Evolutionary conservation across 176 grass and related monocot species (phyloP), one percentile per base, ranked within the genome.

Genomic region (Elaeis guineensis): DNA sequence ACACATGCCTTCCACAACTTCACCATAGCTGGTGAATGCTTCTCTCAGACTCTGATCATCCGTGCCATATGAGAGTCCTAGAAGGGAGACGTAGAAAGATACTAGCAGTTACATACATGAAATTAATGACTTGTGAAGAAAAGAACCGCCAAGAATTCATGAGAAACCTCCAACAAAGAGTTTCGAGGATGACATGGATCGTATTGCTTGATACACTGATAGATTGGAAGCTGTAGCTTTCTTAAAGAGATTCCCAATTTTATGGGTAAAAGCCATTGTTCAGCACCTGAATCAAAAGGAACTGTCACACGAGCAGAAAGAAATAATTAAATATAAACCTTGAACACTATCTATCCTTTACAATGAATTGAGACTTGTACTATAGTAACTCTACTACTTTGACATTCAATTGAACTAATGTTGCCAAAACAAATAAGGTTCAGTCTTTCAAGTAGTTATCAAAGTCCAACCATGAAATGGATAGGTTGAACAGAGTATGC

Each of bases 151-250:
- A 54, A 1, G 49, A 30, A 17, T 5, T 1, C 21, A 26, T 65
- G 30, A 2, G 49, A 29, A 5, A 98, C 94, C 87, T 80, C 88
- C 94, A 58, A 92, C 25, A 59, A 98, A 92, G 16, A 92, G 54
- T 81, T 93, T 98, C 25, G 94, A 92, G 22, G 90, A 86, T 59
- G 93, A 92, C 94, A 98, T 98, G 82, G 76, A 98, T 89, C 94
- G 59, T 69, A 92, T 76, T 51, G 94, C 64, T 50, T 98, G 88
- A 50, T 71, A 83, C 17, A 98, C 32, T 49, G 82, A 57, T 9
- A 77, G 79, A 64, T 66, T 86, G 3, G 79, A 78, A 52, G 81
- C 70, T 0, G 77, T 77, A 48, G 74, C 70, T 64, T 83, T 77
- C 88, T 98, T 93, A 28, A 98, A 67, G 14, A 98, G 74, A 72